Evolutionary conservation across 2,329 filamentous ascomycete genomes (phyloP).

Genomic region (Nectriaceae sp.): DNA sequence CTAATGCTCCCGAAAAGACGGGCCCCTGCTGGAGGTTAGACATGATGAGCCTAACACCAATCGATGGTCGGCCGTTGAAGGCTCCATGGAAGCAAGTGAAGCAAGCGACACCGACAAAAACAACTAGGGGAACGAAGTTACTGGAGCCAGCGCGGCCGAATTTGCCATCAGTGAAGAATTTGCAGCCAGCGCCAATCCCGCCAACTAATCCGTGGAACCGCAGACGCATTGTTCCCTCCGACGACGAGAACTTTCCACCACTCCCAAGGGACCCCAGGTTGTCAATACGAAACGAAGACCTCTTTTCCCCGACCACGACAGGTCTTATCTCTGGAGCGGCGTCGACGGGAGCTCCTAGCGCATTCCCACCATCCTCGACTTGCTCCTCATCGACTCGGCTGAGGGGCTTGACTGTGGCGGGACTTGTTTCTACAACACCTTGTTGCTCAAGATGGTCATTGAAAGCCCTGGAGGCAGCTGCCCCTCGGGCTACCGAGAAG

Average conservation of each 20-base stretch:
- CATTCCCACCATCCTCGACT: slow-evolving; percentile 16
- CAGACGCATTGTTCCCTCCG: slow-evolving; percentile 1
- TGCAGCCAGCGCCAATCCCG: slow-evolving; percentile 35
- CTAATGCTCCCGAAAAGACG: no score
- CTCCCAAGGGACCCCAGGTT: slow-evolving; percentile 11
- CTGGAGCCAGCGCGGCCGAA: background rate
- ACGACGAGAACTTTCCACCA: slow-evolving; percentile 21
- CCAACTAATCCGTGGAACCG: slow-evolving; percentile 35
- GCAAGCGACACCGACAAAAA: no score
- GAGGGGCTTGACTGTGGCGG: slow-evolving; percentile 6
- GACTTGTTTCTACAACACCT: no score
- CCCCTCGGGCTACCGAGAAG: slow-evolving; percentile 30
- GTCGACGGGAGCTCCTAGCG: slow-evolving; percentile 1
- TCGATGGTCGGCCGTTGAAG: background rate
- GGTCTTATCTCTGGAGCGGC: background rate
- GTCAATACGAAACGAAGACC: background rate
- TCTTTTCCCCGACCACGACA: background rate
- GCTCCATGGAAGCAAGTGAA: no score
- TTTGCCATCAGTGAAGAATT: background rate
- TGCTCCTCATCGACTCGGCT: slow-evolving; percentile 10
- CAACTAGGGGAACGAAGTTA: no score
- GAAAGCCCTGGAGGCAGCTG: slow-evolving; percentile 29
- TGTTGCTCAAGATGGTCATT: slow-evolving; percentile 20
- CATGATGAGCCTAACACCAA: background rate
- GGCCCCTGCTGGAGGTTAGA: background rate